Evolutionary conservation across 2,329 filamentous ascomycete genomes (phyloP), one percentile per base, ranked within the genome.

Genomic region (Gaeumannomyces sp.): DNA sequence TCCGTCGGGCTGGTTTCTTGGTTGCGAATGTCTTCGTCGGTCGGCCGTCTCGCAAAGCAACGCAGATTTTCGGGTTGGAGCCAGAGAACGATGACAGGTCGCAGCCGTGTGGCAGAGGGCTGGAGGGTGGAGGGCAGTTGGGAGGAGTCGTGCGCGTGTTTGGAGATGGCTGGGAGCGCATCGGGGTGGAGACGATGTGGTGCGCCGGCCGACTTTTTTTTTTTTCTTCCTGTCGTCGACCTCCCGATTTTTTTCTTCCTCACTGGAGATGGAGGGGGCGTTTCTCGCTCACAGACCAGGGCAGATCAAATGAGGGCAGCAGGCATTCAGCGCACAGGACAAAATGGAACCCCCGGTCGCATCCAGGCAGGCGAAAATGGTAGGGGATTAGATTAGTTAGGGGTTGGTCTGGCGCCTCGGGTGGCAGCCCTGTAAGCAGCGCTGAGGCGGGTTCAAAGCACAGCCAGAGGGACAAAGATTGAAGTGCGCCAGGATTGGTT

Each of bases 161-260:
- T 74, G 71, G 71, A 72, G 74, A 80, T 78, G 79, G 80, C 78
- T 80, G 78, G 79, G 72, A 71, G 69, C 73, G 74, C 77, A 79
- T 79, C 74, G 73, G 73, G 73, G 74, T 71, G 71, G 72, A 71
- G 70, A 68, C 68, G 63, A 53, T 62, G 38, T 45, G 35, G 60
- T 38, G 38, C 50, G 62, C 38, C 31, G 28, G 61, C 61, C 61
- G 29, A 13, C 63, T 64, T 68, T 71, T 72, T 69, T 70, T 70
- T 74, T 74, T 74, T 73, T 73, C 72, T 78, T 73, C 71, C 64
- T 65, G 33, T 27, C 29, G 27, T 59, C 60, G 53, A 64, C 62
- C 56, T 64, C 56, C 45, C 61, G 13, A 50, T 64, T 64, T 64
- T 64, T 64, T 64, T 59, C 25, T 62, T 53, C 29, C 25, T 22